phyloP scores from a whole-genome alignment of 805 yeast species.

The Cyberlindnera samutprakarnensis region DNA sequence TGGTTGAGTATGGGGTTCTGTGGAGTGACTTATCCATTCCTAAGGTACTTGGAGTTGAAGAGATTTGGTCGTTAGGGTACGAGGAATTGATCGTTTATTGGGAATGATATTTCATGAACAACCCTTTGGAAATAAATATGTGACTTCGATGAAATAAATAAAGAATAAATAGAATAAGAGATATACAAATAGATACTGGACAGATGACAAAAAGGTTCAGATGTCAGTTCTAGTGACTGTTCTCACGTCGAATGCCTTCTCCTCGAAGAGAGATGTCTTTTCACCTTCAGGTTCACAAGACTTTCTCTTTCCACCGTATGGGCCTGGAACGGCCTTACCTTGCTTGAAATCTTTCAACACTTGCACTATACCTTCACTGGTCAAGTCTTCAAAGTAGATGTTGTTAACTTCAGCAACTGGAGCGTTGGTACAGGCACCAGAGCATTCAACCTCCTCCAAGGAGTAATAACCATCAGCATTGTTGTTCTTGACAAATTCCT shows the following conservation, averaged over 20 bases:
- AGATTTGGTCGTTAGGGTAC: slow-evolving; percentile 36
- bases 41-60: slow-evolving; percentile 58
- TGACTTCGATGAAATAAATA: too few species aligned
- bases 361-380: slow-evolving; percentile 53
- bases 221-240: slow-evolving; percentile 68
- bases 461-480: slow-evolving; percentile 71
- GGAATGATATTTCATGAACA: not conserved
- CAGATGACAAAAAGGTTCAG: slow-evolving; percentile 25
- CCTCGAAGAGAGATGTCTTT: slow-evolving; percentile 48
- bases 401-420: slow-evolving; percentile 85
- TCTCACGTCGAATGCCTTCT: slow-evolving; percentile 63
- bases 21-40: slow-evolving; percentile 51
- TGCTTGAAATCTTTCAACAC: slow-evolving; percentile 55
- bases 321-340: slow-evolving; percentile 64
- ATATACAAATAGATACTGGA: slow-evolving; percentile 1
- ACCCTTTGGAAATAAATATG: too few species aligned
- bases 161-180: too few species aligned
- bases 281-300: slow-evolving; percentile 76
- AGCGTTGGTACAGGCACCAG: slow-evolving; percentile 88
- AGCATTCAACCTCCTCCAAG: slow-evolving; percentile 81
- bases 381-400: slow-evolving; percentile 76
- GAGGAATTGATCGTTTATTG: not conserved
- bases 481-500: slow-evolving; percentile 56
- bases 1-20: slow-evolving; percentile 72
- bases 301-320: slow-evolving; percentile 51